Evolutionary conservation across 345 rosid genomes (phyloP), one percentile per base, ranked within the genome.

Genomic region (Schrenkiella parvula): DNA sequence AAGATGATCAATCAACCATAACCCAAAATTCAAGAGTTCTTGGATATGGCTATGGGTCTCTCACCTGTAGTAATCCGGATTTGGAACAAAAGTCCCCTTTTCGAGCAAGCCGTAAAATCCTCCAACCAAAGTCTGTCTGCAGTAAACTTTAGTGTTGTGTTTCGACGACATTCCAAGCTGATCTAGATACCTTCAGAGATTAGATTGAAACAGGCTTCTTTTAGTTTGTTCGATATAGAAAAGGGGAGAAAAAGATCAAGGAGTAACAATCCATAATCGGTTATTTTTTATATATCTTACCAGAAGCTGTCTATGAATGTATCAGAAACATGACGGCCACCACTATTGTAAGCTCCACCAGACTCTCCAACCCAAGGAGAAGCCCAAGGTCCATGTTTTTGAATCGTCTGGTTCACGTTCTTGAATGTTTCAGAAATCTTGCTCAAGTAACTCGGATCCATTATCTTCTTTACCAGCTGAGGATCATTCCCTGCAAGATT

Each of bases 351-450:
- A 59, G 99, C 98, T 41, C 99, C 98, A 64, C 99, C 99, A 64
- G 99, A 86, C 72, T 95, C 99, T 68, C 99, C 99, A 66, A 95
- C 97, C 99, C 99, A 95, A 39, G 96, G 86, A 82, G 90, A 87
- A 61, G 99, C 82, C 96, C 98, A 91, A 8, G 91, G 84, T 66
- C 99, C 98, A 29, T 84, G 71, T 68, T 76, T 81, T 42, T 72
- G 70, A 57, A 95, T 80, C 9, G 88, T 83, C 28, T 82, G 81
- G 41, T 70, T 74, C 53, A 95, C 84, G 67, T 71, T 68, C 71
- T 81, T 74, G 74, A 95, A 92, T 15, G 89, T 89, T 70, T 76
- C 74, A 1, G 89, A 79, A 64, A 80, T 65, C 80, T 51, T 81
- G 82, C 79, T 89, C 72, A 95, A 77, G 81, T 25, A 67, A 64